Conservation (phyloP, 352 stramenopile species). For the Globisporangium emineosum region DNA sequence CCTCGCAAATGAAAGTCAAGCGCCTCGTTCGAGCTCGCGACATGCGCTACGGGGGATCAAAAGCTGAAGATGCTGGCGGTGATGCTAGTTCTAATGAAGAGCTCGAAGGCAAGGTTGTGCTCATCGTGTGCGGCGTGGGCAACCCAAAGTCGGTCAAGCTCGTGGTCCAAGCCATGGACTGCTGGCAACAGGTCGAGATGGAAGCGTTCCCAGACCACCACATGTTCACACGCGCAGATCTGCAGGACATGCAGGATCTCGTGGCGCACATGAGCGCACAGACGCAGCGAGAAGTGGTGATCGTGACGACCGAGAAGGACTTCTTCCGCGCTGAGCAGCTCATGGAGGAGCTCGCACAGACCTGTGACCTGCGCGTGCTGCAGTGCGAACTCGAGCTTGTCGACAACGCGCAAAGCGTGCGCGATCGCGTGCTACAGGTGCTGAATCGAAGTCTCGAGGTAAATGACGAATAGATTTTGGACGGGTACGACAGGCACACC, state of each 20-base stretch:
- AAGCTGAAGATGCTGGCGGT: neutral
- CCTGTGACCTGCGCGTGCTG: slow-evolving; percentile 27
- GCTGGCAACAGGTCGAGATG: slow-evolving; percentile 30
- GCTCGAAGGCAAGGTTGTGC: slow-evolving; percentile 22
- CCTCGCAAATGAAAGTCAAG: slow-evolving; percentile 44
- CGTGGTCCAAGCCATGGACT: slow-evolving; percentile 33
- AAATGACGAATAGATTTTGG: neutral
- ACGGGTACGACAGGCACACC: too few relatives aligned
- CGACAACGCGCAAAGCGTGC: slow-evolving; percentile 19
- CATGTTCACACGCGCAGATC: slow-evolving; percentile 36
- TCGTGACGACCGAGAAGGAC: slow-evolving; percentile 75
- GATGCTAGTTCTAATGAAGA: neutral
- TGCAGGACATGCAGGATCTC: slow-evolving; percentile 25
- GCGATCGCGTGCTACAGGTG: slow-evolving; percentile 1
- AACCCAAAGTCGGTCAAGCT: slow-evolving; percentile 55
- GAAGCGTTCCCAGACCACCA: slow-evolving; percentile 66
- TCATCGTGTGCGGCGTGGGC: slow-evolving; percentile 64
- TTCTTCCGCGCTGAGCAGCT: slow-evolving; percentile 16
- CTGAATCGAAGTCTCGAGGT: neutral
- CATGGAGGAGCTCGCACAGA: slow-evolving; percentile 8
- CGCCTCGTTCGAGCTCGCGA: slow-evolving; percentile 19
- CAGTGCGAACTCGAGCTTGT: slow-evolving; percentile 39
- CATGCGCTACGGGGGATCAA: slow-evolving; percentile 1
- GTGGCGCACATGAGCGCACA: slow-evolving; percentile 1
- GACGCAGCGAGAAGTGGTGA: slow-evolving; percentile 22